Evolutionary conservation across 2,329 filamentous ascomycete species (phyloP).

Genomic region (Arthroderma uncinatum): DNA sequence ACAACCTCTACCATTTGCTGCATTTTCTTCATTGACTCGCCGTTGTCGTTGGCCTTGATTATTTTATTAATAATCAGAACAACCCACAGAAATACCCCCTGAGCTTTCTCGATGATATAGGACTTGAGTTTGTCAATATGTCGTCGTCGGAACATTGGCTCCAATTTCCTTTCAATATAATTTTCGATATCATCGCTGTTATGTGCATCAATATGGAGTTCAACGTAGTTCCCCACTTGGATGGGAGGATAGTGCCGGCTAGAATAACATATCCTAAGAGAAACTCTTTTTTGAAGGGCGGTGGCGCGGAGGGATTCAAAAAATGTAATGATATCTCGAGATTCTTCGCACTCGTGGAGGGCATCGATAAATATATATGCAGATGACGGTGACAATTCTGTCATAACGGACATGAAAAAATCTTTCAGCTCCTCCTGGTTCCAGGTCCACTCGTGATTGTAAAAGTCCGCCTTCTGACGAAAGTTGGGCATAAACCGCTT

Average conservation of each 20-base stretch:
- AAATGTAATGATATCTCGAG: constrained; percentile 6
- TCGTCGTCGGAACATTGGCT: neutral
- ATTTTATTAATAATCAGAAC: constrained; percentile 38
- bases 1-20: constrained; percentile 24
- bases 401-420: constrained; percentile 17
- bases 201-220: constrained; percentile 32
- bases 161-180: constrained; percentile 15
- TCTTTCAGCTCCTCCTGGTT: constrained; percentile 9
- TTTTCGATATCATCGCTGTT: constrained; percentile 25
- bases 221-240: constrained; percentile 20
- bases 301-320: constrained; percentile 14
- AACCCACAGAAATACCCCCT: constrained; percentile 39
- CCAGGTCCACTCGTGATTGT: neutral
- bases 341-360: constrained; percentile 36
- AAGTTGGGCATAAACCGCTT: constrained; percentile 17
- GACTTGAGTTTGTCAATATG: constrained; percentile 17
- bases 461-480: constrained; percentile 9
- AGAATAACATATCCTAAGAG: constrained; percentile 27
- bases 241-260: constrained; percentile 38
- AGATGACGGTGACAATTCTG: constrained; percentile 11
- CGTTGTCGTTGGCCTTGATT: constrained; percentile 30
- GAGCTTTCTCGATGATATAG: constrained; percentile 30
- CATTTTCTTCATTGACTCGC: constrained; percentile 23
- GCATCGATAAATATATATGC: constrained; percentile 30
- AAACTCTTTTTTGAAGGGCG: neutral